These are phyloP conservation scores for Naganishia vaughanmartiniae DNA, from an alignment of 768 basidiomycete genomes.

Conservation along the genomic window DNA sequence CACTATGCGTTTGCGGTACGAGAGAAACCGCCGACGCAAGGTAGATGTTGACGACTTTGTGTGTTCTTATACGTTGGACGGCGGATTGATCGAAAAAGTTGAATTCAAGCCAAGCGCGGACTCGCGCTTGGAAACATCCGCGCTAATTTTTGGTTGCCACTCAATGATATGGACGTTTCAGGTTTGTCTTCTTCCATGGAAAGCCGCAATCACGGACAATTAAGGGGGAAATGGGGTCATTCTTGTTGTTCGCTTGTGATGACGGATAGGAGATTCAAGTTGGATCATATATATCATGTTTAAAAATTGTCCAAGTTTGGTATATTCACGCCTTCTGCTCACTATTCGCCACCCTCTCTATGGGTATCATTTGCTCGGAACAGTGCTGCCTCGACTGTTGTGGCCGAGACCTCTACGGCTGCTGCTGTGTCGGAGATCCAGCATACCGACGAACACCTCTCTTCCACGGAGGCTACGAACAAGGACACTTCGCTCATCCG, in stretches of 20 bases:
- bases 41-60: not conserved
- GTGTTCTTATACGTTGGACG: not conserved
- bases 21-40: no score
- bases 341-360: not conserved
- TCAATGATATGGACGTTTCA: not conserved
- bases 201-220: no score
- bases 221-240: no score
- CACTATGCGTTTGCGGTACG: not conserved
- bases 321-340: not conserved
- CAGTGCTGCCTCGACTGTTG: constrained; percentile 19
- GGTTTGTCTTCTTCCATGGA: no score
- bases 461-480: no score
- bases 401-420: constrained; percentile 12
- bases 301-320: not conserved
- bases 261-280: not conserved
- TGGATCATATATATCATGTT: not conserved
- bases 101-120: not conserved
- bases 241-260: no score
- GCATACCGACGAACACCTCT: not conserved
- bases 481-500: constrained; percentile 1
- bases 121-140: no score
- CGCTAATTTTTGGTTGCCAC: no score
- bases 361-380: constrained; percentile 12
- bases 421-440: constrained; percentile 10
- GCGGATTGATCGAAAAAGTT: not conserved